Evolutionary conservation across 352 stramenopile genomes (phyloP), one percentile per base, ranked within the genome.

Genomic region (Phytopythium litorale): DNA sequence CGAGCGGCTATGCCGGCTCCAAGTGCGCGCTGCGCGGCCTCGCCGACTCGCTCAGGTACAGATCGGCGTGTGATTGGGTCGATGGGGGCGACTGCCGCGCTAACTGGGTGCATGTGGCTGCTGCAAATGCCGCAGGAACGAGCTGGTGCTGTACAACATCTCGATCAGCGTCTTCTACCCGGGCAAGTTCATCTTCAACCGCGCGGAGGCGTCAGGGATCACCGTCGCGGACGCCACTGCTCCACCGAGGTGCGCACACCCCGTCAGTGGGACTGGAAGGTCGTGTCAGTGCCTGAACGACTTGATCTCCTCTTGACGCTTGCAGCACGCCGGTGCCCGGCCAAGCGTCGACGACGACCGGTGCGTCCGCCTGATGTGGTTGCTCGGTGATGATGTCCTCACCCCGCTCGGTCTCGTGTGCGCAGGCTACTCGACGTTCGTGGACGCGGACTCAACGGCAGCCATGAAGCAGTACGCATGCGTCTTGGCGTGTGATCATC

Each of bases 1-100:
- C 95, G 67, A 82, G 86, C 30, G 79, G 86, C 2, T 98, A 97
- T 72, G 84, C 75, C 55, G 81, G 91, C 1, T 87, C 84, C 37
- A 98, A 98, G 66, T 96, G 84, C 69, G 96, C 92, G 4, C 54
- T 98, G 19, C 76, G 91, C 16, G 94, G 91, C 37, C 83, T 98
- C 60, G 90, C 92, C 4, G 94, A 98, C 49, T 78, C 79, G n/a
- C 71, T 98, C 19, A 80, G 79, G 83, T 56, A 81, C 18, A 52
- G 32, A 53, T 23, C 40, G 82, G 63, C 77, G 93, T 71, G 65
- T 95, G 42, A 23, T 8, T 7, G 49, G 6, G 2, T 53, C 21
- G 9, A 7, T 50, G 38, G 35, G 35, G 8, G 35, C 9, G 3
- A 2, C 35, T 40, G 35, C 35, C 35, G 4, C 42, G 40, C 38